A percentile compares a stretch with the other conserved stretches of the same genome.
phyloP scores from a whole-genome alignment of 2,329 filamentous ascomycete genomes.

The Teratosphaeria epicoccoides region DNA sequence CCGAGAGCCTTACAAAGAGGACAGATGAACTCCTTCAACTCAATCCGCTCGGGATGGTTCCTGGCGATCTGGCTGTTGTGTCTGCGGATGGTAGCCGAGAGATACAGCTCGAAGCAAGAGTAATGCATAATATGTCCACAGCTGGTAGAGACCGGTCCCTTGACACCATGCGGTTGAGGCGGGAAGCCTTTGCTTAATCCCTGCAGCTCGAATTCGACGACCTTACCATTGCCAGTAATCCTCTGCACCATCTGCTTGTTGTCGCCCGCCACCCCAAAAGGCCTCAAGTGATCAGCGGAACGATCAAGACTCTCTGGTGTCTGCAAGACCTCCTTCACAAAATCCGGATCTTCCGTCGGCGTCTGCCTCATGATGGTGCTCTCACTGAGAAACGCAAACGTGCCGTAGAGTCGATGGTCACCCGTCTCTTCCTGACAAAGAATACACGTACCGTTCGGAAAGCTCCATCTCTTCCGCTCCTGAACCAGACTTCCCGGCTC shows the following conservation, averaged over 20 bases:
- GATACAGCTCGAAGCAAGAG: slow-evolving; percentile 86
- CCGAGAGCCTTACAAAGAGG: slow-evolving; percentile 93
- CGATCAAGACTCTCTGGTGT: slow-evolving; percentile 75
- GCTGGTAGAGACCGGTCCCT: slow-evolving; percentile 75
- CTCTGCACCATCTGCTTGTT: slow-evolving; percentile 72
- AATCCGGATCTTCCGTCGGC: slow-evolving; percentile 68
- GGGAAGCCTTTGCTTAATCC: slow-evolving; percentile 85
- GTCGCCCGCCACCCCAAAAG: slow-evolving; percentile 82
- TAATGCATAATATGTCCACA: slow-evolving; percentile 99
- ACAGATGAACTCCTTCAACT: slow-evolving; percentile 82
- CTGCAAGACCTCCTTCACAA: slow-evolving; percentile 69
- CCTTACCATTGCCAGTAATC: slow-evolving; percentile 59
- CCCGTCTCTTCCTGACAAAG: slow-evolving; percentile 93
- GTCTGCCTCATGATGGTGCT: slow-evolving; percentile 83
- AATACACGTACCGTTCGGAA: slow-evolving; percentile 86
- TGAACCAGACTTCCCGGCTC: slow-evolving; percentile 48
- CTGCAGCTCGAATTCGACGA: slow-evolving; percentile 64
- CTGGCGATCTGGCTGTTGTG: slow-evolving; percentile 89
- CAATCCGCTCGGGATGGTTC: slow-evolving; percentile 76
- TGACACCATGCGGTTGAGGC: slow-evolving; percentile 43
- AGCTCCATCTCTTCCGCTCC: slow-evolving; percentile 72
- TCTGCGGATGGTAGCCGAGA: slow-evolving; percentile 68
- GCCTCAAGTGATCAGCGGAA: slow-evolving; percentile 70
- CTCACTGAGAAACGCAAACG: slow-evolving; percentile 79
- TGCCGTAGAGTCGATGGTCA: slow-evolving; percentile 79